Evolutionary conservation across 129 eudicot species (phyloP), one percentile per base, ranked within the genome.

Genomic region (Oenanthe sinensis): DNA sequence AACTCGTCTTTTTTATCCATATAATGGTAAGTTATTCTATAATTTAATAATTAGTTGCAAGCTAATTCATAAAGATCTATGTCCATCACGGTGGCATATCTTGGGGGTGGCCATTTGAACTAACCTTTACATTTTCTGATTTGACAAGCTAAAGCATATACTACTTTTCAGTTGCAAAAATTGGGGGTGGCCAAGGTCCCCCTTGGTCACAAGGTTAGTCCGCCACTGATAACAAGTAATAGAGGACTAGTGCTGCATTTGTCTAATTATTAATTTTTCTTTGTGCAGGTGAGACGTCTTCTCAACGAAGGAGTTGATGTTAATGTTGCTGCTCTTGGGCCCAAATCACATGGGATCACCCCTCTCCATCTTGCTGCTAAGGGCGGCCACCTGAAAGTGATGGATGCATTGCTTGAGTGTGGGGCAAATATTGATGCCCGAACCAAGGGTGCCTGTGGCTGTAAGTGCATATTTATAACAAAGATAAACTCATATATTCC

Each of bases 351-450:
- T 20, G 99, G 99, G 60, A 83, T 96, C 65, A 96, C 97, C 44
- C 99, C 99, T 81, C 97, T 96, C 44, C 99, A 96, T 86, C 97
- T 96, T 85, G 99, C 99, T 78, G 99, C 99, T 30, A 89, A 96
- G 80, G 97, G 97, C 74, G 99, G 96, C 74, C 99, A 96, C 79
- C 78, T 96, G 24, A 90, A 87, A 81, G 96, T 96, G 28, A 96
- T 96, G 97, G 97, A 96, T 86, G 89, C 82, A 70, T 82, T 96
- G 75, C 94, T 96, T 47, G 97, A 90, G 68, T 90, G 88, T 45
- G 99, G 99, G 80, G 99, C 99, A 42, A 88, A 96, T 84, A 96
- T 96, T 62, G 99, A 96, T 83, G 99, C 99, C 26, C 86, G 99
- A 79, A 92, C 97, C 22, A 96, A 92, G 84, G 99, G 99, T 9